Percentiles rank a stretch among this genome's conserved stretches.
These are phyloP conservation scores for Pythium scleroteichum DNA, from an alignment of 352 stramenopile species.

Conservation along the genomic window DNA sequence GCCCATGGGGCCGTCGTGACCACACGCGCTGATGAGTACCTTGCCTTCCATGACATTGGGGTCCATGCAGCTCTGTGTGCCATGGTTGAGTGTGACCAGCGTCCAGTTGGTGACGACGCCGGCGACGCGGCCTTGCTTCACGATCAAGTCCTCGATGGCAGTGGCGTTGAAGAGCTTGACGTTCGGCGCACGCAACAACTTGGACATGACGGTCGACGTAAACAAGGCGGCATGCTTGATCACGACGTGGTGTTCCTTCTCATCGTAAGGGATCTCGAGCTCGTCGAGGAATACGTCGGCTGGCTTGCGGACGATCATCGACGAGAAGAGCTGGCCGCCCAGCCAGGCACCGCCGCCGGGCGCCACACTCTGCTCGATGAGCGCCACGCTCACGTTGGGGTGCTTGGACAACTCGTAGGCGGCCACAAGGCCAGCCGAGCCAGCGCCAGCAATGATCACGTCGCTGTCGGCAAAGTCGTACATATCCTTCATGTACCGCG, in stretches of 20 bases:
- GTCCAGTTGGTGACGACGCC: slow-evolving; percentile 75
- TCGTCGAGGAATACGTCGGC: slow-evolving; percentile 62
- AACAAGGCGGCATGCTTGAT: slow-evolving; percentile 70
- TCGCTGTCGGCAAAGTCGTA: slow-evolving; percentile 72
- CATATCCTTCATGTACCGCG: slow-evolving; percentile 75
- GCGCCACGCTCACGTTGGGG: slow-evolving; percentile 51
- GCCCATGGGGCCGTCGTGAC: slow-evolving; percentile 65
- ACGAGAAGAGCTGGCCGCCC: slow-evolving; percentile 63
- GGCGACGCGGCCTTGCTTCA: slow-evolving; percentile 60
- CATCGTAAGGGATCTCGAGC: slow-evolving; percentile 66
- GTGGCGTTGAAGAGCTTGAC: slow-evolving; percentile 77
- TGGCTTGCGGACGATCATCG: slow-evolving; percentile 71
- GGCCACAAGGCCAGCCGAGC: slow-evolving; percentile 53
- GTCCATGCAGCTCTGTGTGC: slow-evolving; percentile 74
- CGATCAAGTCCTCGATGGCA: slow-evolving; percentile 68
- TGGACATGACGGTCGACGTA: slow-evolving; percentile 66
- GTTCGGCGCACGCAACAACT: slow-evolving; percentile 55
- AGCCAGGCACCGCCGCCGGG: slow-evolving; percentile 61
- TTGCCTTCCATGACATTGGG: slow-evolving; percentile 74
- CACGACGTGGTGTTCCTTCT: slow-evolving; percentile 63
- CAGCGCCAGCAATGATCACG: slow-evolving; percentile 65
- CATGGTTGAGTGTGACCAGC: slow-evolving; percentile 64
- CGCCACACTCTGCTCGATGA: slow-evolving; percentile 65
- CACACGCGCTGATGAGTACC: slow-evolving; percentile 60
- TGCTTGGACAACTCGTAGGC: slow-evolving; percentile 69